Base-by-base conservation (phyloP, 805 yeast species). In the Hanseniaspora nectarophila region DNA sequence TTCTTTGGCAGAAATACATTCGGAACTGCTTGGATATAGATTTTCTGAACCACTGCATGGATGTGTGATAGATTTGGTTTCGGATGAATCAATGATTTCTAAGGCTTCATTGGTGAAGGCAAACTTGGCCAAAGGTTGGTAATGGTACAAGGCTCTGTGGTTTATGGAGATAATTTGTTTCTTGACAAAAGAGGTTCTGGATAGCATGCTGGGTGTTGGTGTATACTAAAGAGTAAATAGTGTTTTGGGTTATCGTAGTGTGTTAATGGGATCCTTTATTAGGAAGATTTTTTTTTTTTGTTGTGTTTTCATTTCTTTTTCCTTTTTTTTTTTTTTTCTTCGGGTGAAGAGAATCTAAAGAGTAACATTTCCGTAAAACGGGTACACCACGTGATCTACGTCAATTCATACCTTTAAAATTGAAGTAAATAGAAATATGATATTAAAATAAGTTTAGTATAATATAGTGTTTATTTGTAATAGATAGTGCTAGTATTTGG, bases 61-160 rank as follows among this genome's bases (percentile, higher is more conserved):
- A 54, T 64, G 63, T 4, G 67, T 64, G 46, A 65, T 67, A 15
- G 61, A 52, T 16, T 45, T 46, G 2, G 56, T 49, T 29, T 53
- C 55, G 1, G 40, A 44, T 3, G 39, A 39, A n/a, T 47, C 51
- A 54, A 26, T 35, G 38, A 73, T 78, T 53, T 68, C 70, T 80
- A 72, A 58, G 70, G 66, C n/a, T 49, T 40, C 54, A 70, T 20
- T 33, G 20, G 21, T 62, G 39, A 97, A 96, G 44, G 87, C 76
- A 63, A 90, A 90, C 62, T 82, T 83, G 69, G 90, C 90, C 65
- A 80, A 71, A 15, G 95, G 96, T 23, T 74, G 71, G 62, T 77
- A 74, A 8, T 47, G 51, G 18, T 38, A 39, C 2, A 13, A n/a
- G 18, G 50, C 23, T 21, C 13, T 46, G 13, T 7, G 16, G 12